A percentile compares a stretch with the other conserved stretches of the same genome.
These are phyloP conservation scores for Lathyrus tuberosus DNA, from an alignment of 306 rosid species.

Conservation along the genomic window DNA sequence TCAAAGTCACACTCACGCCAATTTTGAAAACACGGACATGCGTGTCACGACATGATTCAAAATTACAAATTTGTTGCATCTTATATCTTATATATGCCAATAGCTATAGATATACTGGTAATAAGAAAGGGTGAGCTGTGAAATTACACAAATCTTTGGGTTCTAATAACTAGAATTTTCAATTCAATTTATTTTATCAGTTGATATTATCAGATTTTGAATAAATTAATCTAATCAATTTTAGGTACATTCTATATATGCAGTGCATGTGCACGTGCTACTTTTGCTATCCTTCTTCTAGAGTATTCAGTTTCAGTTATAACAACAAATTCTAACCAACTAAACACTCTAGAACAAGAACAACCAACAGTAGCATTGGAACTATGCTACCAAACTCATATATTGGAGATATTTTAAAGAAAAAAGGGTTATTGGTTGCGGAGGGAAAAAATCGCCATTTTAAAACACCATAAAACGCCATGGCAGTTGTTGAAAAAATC, in stretches of 20 bases:
- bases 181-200: constrained; percentile 1
- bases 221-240: not conserved
- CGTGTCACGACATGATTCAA: constrained; percentile 1
- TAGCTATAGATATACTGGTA: not conserved
- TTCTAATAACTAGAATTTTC: not conserved
- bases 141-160: constrained; percentile 3
- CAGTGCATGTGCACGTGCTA: not conserved
- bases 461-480: not conserved
- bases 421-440: not conserved
- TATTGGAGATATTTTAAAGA: constrained; percentile 1
- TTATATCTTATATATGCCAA: not conserved
- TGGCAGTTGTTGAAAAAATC: not conserved
- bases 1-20: constrained; percentile 32
- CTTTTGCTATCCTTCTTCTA: not conserved
- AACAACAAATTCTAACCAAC: not conserved
- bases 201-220: constrained; percentile 5
- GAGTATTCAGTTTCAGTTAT: not conserved
- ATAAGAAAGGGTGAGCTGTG: constrained; percentile 1
- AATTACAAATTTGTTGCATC: constrained; percentile 6
- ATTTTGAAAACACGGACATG: not conserved
- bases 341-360: not conserved
- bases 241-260: not conserved
- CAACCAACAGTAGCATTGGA: not conserved
- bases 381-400: not conserved
- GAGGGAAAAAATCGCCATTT: not conserved